Evolutionary conservation across 257 asterid species (phyloP).

Genomic region (Apocynum venetum): DNA sequence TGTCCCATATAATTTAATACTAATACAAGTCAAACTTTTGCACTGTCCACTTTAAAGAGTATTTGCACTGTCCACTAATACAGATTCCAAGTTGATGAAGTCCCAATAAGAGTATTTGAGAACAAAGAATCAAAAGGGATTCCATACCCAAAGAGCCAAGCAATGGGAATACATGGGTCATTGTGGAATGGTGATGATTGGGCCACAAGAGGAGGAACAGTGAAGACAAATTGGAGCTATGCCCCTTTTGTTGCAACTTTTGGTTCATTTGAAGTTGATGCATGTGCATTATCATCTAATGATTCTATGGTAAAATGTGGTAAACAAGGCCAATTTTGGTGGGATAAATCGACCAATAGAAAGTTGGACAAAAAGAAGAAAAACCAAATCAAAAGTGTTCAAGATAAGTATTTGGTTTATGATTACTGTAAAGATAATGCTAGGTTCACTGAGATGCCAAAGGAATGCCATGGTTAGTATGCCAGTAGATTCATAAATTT

Average conservation of each 20-base stretch:
- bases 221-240: slow-evolving; percentile 56
- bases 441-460: slow-evolving; percentile 44
- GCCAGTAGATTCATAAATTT: too few relatives aligned
- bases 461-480: slow-evolving; percentile 33
- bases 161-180: slow-evolving; percentile 57
- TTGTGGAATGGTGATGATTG: slow-evolving; percentile 61
- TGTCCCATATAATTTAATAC: too few relatives aligned
- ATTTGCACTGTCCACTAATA: too few relatives aligned
- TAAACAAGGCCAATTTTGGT: slow-evolving; percentile 41
- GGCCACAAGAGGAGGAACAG: slow-evolving; percentile 66
- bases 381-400: slow-evolving; percentile 33
- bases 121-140: slow-evolving; percentile 40
- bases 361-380: slow-evolving; percentile 26
- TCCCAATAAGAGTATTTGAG: slow-evolving; percentile 41
- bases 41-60: too few relatives aligned
- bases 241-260: slow-evolving; percentile 46
- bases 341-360: slow-evolving; percentile 54
- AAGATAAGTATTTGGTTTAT: slow-evolving; percentile 36
- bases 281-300: slow-evolving; percentile 33
- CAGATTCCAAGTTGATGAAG: slow-evolving; percentile 57
- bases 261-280: slow-evolving; percentile 34
- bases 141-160: slow-evolving; percentile 41
- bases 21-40: too few relatives aligned
- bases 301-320: slow-evolving; percentile 35
- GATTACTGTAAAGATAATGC: slow-evolving; percentile 54